These are phyloP conservation scores for Trichothecium roseum DNA, from an alignment of 2,329 filamentous ascomycete species.

Conservation along the genomic window DNA sequence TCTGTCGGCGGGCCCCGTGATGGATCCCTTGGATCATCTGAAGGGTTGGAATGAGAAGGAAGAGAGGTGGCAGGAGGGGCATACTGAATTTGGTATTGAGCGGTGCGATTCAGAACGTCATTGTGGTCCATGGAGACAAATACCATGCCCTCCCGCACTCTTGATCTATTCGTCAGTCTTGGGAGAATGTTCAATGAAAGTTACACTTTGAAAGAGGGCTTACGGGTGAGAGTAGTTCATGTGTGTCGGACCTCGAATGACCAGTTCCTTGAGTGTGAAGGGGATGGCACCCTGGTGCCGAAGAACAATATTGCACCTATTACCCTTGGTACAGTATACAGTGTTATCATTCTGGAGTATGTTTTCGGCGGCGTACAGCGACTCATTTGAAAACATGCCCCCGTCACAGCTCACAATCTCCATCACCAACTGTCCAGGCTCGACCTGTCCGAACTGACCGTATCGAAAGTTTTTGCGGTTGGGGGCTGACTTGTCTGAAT, in stretches of 20 bases:
- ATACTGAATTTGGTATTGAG: slow-evolving; percentile 66
- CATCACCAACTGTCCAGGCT: slow-evolving; percentile 72
- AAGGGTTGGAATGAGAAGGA: slow-evolving; percentile 1
- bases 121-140: slow-evolving; percentile 82
- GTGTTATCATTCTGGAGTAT: slow-evolving; percentile 72
- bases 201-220: slow-evolving; percentile 24
- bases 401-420: slow-evolving; percentile 86
- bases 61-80: slow-evolving; percentile 11
- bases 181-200: background rate
- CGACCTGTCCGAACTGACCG: slow-evolving; percentile 78
- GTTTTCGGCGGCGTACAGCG: slow-evolving; percentile 63
- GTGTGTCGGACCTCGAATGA: slow-evolving; percentile 74
- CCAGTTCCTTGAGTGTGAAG: slow-evolving; percentile 74
- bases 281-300: slow-evolving; percentile 70
- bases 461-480: slow-evolving; percentile 58
- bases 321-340: slow-evolving; percentile 85
- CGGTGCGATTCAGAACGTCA: slow-evolving; percentile 61
- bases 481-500: slow-evolving; percentile 45
- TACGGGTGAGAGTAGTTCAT: slow-evolving; percentile 77
- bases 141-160: slow-evolving; percentile 83
- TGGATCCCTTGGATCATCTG: background rate
- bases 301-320: slow-evolving; percentile 77
- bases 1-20: background rate
- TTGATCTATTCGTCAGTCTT: background rate
- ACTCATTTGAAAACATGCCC: slow-evolving; percentile 55